Conservation (phyloP, 2,329 filamentous ascomycete species). For the Beauveria pseudobassiana region DNA sequence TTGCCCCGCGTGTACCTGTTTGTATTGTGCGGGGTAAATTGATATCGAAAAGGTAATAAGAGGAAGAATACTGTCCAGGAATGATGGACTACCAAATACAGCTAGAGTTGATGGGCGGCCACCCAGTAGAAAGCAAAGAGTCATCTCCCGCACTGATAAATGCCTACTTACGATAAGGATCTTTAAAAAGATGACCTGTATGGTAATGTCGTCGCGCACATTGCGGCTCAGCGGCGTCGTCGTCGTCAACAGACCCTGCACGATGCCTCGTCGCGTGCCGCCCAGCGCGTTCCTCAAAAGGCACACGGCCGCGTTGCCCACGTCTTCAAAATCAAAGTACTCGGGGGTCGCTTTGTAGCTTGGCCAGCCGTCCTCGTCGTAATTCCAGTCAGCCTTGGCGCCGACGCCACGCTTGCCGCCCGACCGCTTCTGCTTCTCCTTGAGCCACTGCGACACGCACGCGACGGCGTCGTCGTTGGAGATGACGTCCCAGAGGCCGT, state of each 20-base stretch:
- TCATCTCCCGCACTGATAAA: not conserved
- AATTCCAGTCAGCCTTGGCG: slow-evolving; percentile 8
- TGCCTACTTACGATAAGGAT: slow-evolving; percentile 9
- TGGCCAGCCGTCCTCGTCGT: slow-evolving; percentile 18
- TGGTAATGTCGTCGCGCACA: slow-evolving; percentile 68
- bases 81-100: too few species aligned
- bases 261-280: slow-evolving; percentile 64
- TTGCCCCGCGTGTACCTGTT: too few species aligned
- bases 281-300: slow-evolving; percentile 74
- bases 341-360: slow-evolving; percentile 27
- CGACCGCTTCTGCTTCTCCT: slow-evolving; percentile 13
- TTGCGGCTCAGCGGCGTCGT: slow-evolving; percentile 60
- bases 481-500: slow-evolving; percentile 60
- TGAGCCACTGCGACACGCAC: slow-evolving; percentile 48
- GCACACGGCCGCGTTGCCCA: slow-evolving; percentile 72
- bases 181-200: slow-evolving; percentile 67
- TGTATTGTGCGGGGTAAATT: too few species aligned
- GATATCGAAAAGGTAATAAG: too few species aligned
- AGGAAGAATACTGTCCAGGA: too few species aligned
- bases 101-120: too few species aligned
- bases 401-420: slow-evolving; percentile 13
- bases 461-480: slow-evolving; percentile 49
- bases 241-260: slow-evolving; percentile 65
- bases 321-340: slow-evolving; percentile 66
- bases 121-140: not conserved